Percentiles rank a stretch among this genome's conserved stretches.
These are phyloP conservation scores for Pythium volutum DNA, from an alignment of 352 stramenopile genomes.

Conservation along the genomic window DNA sequence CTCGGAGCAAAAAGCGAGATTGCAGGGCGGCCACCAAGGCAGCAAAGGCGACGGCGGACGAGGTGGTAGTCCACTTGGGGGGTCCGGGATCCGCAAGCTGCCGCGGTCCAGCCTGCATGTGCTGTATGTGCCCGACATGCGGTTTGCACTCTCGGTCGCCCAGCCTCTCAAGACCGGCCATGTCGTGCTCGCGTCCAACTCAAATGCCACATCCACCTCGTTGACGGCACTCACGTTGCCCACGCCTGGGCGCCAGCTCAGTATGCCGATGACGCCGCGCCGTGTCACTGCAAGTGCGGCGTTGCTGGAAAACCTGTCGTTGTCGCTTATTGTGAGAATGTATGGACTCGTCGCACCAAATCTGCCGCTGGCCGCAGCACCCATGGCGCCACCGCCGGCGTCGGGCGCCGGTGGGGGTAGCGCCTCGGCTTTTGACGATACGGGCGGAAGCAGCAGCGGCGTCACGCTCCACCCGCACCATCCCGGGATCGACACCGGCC, in stretches of 20 bases:
- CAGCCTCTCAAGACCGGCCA: conserved; percentile 25
- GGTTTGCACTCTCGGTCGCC: conserved; percentile 31
- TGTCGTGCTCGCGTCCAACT: conserved; percentile 5
- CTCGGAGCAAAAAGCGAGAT: conserved; percentile 69
- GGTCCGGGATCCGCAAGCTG: conserved; percentile 19
- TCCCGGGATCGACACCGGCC: conserved; percentile 52
- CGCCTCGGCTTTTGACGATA: conserved; percentile 21
- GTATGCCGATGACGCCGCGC: conserved; percentile 12
- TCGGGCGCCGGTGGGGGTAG: too few relatives aligned
- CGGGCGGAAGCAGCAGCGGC: conserved; percentile 1
- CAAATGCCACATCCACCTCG: conserved; percentile 18
- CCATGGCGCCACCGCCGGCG: conserved; percentile 26
- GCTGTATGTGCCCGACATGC: conserved; percentile 38
- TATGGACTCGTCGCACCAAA: conserved; percentile 78
- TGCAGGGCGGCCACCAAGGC: conserved; percentile 42
- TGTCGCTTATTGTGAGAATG: conserved; percentile 79
- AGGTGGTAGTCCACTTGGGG: conserved; percentile 8
- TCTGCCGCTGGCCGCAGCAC: conserved; percentile 46
- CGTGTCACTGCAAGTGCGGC: conserved; percentile 21
- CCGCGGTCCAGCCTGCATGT: conserved; percentile 28
- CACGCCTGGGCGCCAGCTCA: conserved; percentile 21
- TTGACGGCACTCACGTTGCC: conserved; percentile 28
- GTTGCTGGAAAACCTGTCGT: conserved; percentile 68
- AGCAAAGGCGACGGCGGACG: conserved; percentile 10
- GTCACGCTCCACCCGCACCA: conserved; percentile 10